phyloP scores from a whole-genome alignment of 352 stramenopile genomes.

The Globisporangium perplexum region DNA sequence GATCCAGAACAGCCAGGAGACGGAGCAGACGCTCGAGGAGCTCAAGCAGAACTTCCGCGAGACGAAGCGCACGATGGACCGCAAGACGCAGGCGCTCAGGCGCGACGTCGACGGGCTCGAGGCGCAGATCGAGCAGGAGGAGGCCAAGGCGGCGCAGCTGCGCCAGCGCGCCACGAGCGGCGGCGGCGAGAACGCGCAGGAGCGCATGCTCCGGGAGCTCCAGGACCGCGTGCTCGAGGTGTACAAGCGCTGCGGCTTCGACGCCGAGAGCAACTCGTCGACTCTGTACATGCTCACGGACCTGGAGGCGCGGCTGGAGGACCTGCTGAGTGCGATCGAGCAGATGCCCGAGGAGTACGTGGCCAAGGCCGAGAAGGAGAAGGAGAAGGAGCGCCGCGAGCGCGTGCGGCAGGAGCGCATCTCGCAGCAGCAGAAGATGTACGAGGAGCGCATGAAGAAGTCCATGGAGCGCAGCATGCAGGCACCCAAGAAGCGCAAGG shows the following conservation, averaged over 20 bases:
- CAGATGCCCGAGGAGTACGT: conserved; percentile 94
- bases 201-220: conserved; percentile 87
- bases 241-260: conserved; percentile 92
- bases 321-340: conserved; percentile 88
- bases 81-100: conserved; percentile 79
- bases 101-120: conserved; percentile 89
- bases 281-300: conserved; percentile 94
- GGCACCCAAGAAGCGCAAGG: conserved; percentile 90
- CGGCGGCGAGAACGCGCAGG: conserved; percentile 82
- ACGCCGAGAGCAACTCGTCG: conserved; percentile 87
- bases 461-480: conserved; percentile 92
- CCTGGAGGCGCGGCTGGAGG: conserved; percentile 87
- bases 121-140: conserved; percentile 82
- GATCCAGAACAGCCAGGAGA: conserved; percentile 95
- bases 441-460: conserved; percentile 92
- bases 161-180: conserved; percentile 55
- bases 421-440: conserved; percentile 90
- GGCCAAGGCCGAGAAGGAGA: conserved; percentile 91
- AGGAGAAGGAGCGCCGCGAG: conserved; percentile 92
- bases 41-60: conserved; percentile 91
- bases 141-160: conserved; percentile 78
- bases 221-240: conserved; percentile 86
- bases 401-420: conserved; percentile 89
- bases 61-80: conserved; percentile 87
- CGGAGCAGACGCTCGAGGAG: conserved; percentile 92